Evolutionary conservation across 2,329 filamentous ascomycete species (phyloP), one percentile per base, ranked within the genome.

Genomic region (Hymenoscyphus occultus): DNA sequence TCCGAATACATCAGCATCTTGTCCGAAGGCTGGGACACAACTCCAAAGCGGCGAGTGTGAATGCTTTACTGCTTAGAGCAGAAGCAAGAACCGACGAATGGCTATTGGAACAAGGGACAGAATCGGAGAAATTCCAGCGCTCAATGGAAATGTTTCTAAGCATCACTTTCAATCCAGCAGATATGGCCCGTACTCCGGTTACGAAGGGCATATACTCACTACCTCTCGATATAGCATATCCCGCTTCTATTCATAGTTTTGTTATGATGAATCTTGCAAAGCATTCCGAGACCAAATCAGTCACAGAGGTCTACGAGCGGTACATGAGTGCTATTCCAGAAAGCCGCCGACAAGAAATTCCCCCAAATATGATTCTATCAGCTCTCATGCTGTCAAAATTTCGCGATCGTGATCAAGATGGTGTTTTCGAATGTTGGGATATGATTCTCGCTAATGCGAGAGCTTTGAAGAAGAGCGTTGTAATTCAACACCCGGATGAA

Each of bases 381-480:
- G 83, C 88, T 9, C 77, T 94, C 65, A 93, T 97, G 89, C 79
- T 82, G 28, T 82, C 86, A 0, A 84, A 90, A 72, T 78, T 86
- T 56, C 79, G 81, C 61, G 83, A 87, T 19, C 77, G 80, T 48
- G 81, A 87, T 28, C 83, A 86, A 69, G 79, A 83, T 5, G 81
- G 85, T 61, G 86, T 94, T 22, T 82, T 86, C 67, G 76, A 83
- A 57, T 87, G 85, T 60, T 97, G 92, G 92, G 70, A 83, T 1
- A 75, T 88, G 32, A 83, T 32, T 31, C 42, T 32, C 22, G 22
- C 22, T 7, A 42, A 19, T 22, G 16, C 39, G 9, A 59, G 35
- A 59, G 39, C 13, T 12, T 35, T 28, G 2, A 19, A 35, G 68
- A 59, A 64, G 67, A 64, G 67, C 64, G 63, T 16, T 40, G 48